phyloP scores from a whole-genome alignment of 163 green algal species.

The Trebouxiophyceae sp. region DNA sequence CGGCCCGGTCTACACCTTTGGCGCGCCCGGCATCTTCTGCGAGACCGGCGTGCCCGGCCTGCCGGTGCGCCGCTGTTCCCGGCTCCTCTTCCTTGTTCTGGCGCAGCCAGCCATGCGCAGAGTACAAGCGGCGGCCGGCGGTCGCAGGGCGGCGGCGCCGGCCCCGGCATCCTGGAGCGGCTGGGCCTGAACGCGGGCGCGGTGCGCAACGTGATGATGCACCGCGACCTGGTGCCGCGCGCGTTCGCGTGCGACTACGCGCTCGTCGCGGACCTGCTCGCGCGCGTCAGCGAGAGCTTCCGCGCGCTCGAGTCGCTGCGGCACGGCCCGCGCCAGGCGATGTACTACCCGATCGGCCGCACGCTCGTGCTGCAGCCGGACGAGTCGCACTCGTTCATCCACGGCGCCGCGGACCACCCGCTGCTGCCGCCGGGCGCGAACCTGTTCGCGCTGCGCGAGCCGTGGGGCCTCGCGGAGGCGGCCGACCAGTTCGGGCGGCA shows the following conservation, averaged over 20 bases:
- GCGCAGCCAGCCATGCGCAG: too few species aligned
- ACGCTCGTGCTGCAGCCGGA: conserved; percentile 83
- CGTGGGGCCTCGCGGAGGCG: conserved; percentile 7
- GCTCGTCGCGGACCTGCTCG: conserved; percentile 60
- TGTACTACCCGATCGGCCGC: conserved; percentile 88
- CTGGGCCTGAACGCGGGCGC: conserved; percentile 59
- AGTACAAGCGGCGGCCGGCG: background rate
- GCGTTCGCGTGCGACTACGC: conserved; percentile 97
- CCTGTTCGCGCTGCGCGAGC: conserved; percentile 63
- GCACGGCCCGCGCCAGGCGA: conserved; percentile 22
- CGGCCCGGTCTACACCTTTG: conserved; percentile 84
- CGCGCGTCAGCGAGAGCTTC: conserved; percentile 55
- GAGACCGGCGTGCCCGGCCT: conserved; percentile 38
- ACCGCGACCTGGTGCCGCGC: conserved; percentile 91
- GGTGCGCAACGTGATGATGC: conserved; percentile 90
- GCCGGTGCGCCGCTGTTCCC: background rate
- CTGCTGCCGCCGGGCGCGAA: conserved; percentile 69
- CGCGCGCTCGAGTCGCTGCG: conserved; percentile 55
- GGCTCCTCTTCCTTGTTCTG: background rate
- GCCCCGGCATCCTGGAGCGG: conserved; percentile 42
- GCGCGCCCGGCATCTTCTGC: conserved; percentile 83
- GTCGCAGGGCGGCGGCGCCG: background rate
- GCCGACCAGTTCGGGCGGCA: background rate
- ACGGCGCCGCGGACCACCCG: conserved; percentile 52
- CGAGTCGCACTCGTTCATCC: conserved; percentile 28